Percentiles rank a stretch among this genome's conserved stretches.
Conservation (phyloP, 2,329 filamentous ascomycete genomes). For the Diaporthe sp. region DNA sequence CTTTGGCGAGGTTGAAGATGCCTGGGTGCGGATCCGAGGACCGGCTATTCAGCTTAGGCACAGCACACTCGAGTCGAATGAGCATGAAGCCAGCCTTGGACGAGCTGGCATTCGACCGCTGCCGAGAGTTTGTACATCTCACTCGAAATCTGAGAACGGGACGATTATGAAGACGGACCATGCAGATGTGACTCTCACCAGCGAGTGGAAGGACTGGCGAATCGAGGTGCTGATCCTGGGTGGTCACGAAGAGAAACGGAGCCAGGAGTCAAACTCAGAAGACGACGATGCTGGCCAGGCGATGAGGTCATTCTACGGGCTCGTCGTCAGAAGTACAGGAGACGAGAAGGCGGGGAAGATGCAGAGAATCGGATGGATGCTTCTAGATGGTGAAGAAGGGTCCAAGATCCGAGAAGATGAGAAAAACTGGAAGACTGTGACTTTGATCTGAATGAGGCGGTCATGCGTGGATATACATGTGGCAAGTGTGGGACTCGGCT, state of each 20-base stretch:
- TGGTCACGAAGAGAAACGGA: neutral
- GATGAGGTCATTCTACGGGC: neutral
- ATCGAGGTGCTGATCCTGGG: constrained; percentile 10
- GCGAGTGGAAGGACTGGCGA: constrained; percentile 6
- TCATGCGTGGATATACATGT: no score
- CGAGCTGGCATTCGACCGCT: neutral
- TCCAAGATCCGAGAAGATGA: neutral
- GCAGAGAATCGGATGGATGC: constrained; percentile 3
- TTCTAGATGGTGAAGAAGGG: neutral
- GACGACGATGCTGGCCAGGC: neutral
- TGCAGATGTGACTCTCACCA: neutral
- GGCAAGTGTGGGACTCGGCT: constrained; percentile 1
- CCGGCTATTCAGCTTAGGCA: constrained; percentile 30
- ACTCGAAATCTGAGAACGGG: neutral
- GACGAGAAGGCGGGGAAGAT: neutral
- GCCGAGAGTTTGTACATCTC: constrained; percentile 1
- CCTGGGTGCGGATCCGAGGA: constrained; percentile 35
- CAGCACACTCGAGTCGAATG: neutral
- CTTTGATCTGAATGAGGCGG: neutral
- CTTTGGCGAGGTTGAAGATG: constrained; percentile 34
- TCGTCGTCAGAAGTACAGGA: neutral
- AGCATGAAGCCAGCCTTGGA: neutral
- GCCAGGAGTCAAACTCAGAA: neutral
- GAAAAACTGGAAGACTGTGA: constrained; percentile 15
- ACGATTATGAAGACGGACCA: neutral